phyloP scores from a whole-genome alignment of 768 basidiomycete species.

The Russula brevipes region DNA sequence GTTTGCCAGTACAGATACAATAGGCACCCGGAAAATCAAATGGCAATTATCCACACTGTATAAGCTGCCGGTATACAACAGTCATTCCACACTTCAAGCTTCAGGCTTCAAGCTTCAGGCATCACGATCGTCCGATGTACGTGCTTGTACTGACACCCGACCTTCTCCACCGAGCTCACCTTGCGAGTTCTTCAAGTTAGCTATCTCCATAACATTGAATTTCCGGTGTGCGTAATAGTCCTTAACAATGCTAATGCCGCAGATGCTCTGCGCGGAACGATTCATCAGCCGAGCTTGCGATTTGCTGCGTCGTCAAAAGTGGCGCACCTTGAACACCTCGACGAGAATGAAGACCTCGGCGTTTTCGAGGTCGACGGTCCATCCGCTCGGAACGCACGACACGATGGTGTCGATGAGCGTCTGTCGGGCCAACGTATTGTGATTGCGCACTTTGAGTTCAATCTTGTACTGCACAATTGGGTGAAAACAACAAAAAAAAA shows the following conservation, averaged over 20 bases:
- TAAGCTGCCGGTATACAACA: background rate
- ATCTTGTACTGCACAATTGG: slow-evolving; percentile 62
- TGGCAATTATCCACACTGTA: background rate
- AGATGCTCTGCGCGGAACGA: slow-evolving; percentile 50
- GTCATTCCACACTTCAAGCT: background rate
- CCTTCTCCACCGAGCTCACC: slow-evolving; percentile 34
- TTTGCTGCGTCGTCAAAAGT: background rate
- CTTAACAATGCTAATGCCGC: slow-evolving; percentile 68
- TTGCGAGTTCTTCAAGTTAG: slow-evolving; percentile 39
- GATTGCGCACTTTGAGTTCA: slow-evolving; percentile 69
- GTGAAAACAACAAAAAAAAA: too few species aligned
- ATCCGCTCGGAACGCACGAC: slow-evolving; percentile 60
- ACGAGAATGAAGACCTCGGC: slow-evolving; percentile 73
- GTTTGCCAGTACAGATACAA: too few species aligned
- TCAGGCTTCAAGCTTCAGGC: background rate
- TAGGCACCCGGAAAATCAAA: too few species aligned
- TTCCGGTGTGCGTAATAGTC: slow-evolving; percentile 68
- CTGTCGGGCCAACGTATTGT: slow-evolving; percentile 59
- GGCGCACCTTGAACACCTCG: slow-evolving; percentile 74
- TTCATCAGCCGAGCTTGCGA: background rate
- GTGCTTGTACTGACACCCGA: slow-evolving; percentile 26
- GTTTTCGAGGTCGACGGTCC: slow-evolving; percentile 60
- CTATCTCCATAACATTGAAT: slow-evolving; percentile 76
- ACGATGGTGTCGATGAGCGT: slow-evolving; percentile 63
- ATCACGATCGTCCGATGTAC: background rate